Percentiles rank a stretch among this genome's conserved stretches.
These are phyloP conservation scores for Trichoderma sp. DNA, from an alignment of 2,329 filamentous ascomycete genomes.

Conservation along the genomic window DNA sequence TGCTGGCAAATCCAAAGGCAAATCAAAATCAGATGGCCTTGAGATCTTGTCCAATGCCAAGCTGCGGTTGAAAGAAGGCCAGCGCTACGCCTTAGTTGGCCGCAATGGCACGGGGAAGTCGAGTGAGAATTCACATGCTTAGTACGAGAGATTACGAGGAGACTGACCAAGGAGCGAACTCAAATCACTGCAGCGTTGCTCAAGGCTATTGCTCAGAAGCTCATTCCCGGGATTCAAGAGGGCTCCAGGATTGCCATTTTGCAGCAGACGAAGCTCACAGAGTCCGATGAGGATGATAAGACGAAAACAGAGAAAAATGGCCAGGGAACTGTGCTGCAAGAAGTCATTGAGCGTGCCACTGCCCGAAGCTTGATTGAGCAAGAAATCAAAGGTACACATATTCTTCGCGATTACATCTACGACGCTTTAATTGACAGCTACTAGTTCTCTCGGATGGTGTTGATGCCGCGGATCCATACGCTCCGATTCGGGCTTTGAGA, in stretches of 20 bases:
- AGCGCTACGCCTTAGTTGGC: constrained; percentile 75
- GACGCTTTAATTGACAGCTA: constrained; percentile 23
- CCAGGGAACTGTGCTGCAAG: constrained; percentile 55
- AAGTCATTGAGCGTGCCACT: constrained; percentile 63
- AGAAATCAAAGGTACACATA: constrained; percentile 56
- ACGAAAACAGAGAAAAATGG: constrained; percentile 10
- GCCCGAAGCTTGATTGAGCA: constrained; percentile 55
- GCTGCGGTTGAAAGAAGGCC: constrained; percentile 68
- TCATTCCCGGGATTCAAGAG: constrained; percentile 73
- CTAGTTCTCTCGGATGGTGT: constrained; percentile 58
- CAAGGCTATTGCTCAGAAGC: constrained; percentile 71
- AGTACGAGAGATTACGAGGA: not conserved
- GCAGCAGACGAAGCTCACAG: constrained; percentile 57
- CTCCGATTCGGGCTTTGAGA: constrained; percentile 60
- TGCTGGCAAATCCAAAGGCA: constrained; percentile 52
- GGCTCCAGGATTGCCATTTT: constrained; percentile 64
- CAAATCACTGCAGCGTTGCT: constrained; percentile 55
- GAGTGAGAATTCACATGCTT: constrained; percentile 46
- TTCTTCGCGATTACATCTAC: not conserved
- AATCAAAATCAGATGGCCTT: constrained; percentile 45
- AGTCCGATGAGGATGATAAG: constrained; percentile 34
- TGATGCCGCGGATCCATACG: constrained; percentile 54
- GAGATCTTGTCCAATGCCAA: constrained; percentile 71
- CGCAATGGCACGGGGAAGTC: constrained; percentile 83
- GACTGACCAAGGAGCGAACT: not conserved